Conservation (phyloP, 2,329 filamentous ascomycete genomes). For the Aspergillus bombycis region DNA sequence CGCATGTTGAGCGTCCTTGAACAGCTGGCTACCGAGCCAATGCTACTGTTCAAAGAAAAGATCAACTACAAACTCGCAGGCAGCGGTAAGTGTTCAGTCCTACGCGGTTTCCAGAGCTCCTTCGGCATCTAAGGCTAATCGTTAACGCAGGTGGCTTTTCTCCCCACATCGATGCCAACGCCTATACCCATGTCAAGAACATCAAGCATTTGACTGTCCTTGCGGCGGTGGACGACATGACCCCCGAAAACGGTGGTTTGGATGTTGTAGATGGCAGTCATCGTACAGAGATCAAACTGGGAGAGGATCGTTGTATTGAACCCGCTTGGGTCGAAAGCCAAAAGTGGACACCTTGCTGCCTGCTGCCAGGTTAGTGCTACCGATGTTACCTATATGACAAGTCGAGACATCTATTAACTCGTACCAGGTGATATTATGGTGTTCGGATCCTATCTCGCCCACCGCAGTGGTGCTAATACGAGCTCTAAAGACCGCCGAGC, state of each 20-base stretch:
- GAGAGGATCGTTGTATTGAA: slow-evolving; percentile 40
- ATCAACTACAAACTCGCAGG: slow-evolving; percentile 49
- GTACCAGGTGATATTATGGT: slow-evolving; percentile 39
- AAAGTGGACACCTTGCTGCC: slow-evolving; percentile 38
- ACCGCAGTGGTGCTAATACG: slow-evolving; percentile 40
- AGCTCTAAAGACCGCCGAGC: slow-evolving; percentile 41
- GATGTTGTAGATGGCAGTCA: slow-evolving; percentile 47
- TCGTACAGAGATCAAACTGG: slow-evolving; percentile 38
- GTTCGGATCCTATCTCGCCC: slow-evolving; percentile 46
- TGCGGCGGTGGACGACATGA: slow-evolving; percentile 43
- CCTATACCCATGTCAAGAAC: slow-evolving; percentile 46
- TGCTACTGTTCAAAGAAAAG: slow-evolving; percentile 50
- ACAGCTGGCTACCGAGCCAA: slow-evolving; percentile 41
- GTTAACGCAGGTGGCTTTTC: slow-evolving; percentile 37
- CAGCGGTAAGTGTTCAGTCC: slow-evolving; percentile 31
- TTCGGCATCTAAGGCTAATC: neutral
- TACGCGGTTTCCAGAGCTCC: neutral
- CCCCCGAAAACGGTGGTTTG: slow-evolving; percentile 41
- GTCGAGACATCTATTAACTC: neutral
- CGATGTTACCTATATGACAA: neutral
- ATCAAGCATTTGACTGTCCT: slow-evolving; percentile 48
- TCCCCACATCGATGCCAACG: slow-evolving; percentile 47
- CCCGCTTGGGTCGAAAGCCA: slow-evolving; percentile 39
- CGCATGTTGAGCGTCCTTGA: slow-evolving; percentile 33
- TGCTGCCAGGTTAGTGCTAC: slow-evolving; percentile 34